These are phyloP conservation scores for Boletus fagicola DNA, from an alignment of 768 basidiomycete species.

Conservation along the genomic window DNA sequence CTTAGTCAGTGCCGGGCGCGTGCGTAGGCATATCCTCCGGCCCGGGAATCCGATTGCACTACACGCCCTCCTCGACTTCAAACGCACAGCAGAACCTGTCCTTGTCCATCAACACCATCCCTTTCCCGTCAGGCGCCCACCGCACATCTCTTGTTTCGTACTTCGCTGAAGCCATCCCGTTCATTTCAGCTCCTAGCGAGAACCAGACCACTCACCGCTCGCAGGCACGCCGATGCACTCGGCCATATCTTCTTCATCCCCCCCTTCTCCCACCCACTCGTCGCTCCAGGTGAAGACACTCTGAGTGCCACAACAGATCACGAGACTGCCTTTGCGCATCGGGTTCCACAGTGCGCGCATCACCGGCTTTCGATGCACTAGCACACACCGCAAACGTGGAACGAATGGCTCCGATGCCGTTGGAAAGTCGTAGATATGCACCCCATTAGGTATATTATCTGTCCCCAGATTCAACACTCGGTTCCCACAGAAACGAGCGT, in stretches of 20 bases:
- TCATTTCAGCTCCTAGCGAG: background rate
- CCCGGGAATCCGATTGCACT: background rate
- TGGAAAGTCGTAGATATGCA: conserved; percentile 76
- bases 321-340: conserved; percentile 68
- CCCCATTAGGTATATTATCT: conserved; percentile 63
- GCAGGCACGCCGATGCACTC: conserved; percentile 89
- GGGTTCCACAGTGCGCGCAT: conserved; percentile 80
- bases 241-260: conserved; percentile 71
- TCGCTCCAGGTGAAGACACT: conserved; percentile 81
- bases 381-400: conserved; percentile 62
- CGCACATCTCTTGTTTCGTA: conserved; percentile 68
- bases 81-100: conserved; percentile 85
- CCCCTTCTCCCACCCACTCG: conserved; percentile 66
- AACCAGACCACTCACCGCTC: conserved; percentile 48
- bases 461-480: conserved; percentile 1
- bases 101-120: conserved; percentile 70
- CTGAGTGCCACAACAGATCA: conserved; percentile 62
- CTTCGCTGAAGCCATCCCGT: conserved; percentile 43
- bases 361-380: conserved; percentile 65
- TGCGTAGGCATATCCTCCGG: too few species aligned
- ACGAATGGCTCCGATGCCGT: conserved; percentile 52
- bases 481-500: background rate
- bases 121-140: conserved; percentile 89
- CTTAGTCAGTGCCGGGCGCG: too few species aligned
- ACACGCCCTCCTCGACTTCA: conserved; percentile 54